Base-by-base conservation (phyloP, 768 basidiomycete genomes). In the Phylloporus arenicola region DNA sequence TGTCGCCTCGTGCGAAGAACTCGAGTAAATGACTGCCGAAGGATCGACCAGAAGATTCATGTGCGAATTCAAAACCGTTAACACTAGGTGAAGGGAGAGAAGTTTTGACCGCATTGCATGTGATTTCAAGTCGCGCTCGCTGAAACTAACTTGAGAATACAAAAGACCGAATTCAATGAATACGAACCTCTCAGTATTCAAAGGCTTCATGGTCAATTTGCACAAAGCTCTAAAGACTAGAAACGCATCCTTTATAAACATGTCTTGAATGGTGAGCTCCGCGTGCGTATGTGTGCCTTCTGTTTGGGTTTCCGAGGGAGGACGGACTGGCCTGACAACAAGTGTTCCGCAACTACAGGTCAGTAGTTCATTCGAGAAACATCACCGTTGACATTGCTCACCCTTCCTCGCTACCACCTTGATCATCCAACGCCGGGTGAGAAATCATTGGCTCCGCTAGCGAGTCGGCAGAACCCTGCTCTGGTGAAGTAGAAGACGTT, bases 61-160 rank as follows among this genome's bases (percentile, higher is more conserved):
- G 60, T 98, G 92, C 2, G 91, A 87, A 67, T 92, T 86, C 48
- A 99, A 72, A 49, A 98, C 86, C 8, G 90, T 91, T 40, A 97
- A 77, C 50, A 99, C 87, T 40, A 99, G 83, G 66, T 98, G 93
- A 42, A 99, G 77, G 0, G 96, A 93, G 20, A 99, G 78, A 30
- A 97, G 72, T 64, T 98, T 98, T 17, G 92, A 95, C 19, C 96
- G 84, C 93, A 98, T 97, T 7, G 92, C 89, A 60, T 96, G 93
- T 9, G 95, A 96, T 62, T 88, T 93, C 43, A 90, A 73, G 67
- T 98, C 96, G n/a, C 88, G 84, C 68, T 98, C 96, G 60, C 94
- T 94, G 57, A 17, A 52, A 33, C 27, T 31, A 22, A 48, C 13
- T 52, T 53, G 29, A 68, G 50, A 59, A 54, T n/a, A 44, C 16